A percentile compares a stretch with the other conserved stretches of the same genome.
Conservation (phyloP, 1,284 basidiomycete species). For the Moesziomyces sp. region DNA sequence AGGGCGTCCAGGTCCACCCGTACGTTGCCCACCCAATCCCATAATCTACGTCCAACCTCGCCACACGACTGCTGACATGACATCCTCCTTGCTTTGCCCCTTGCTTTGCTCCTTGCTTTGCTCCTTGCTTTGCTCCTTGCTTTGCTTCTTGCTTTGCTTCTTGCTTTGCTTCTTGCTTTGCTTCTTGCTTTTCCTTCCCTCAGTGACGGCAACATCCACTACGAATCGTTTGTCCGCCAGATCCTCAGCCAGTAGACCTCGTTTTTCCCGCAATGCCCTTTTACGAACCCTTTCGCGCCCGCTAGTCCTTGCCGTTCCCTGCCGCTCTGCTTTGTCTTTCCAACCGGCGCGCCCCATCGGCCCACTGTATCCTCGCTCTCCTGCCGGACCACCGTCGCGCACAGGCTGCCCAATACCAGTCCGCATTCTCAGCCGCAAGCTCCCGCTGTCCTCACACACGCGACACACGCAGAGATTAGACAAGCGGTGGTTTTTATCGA, state of each 20-base stretch:
- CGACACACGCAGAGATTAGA: too few species aligned
- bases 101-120: neutral
- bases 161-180: neutral
- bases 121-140: neutral
- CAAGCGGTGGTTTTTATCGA: too few species aligned
- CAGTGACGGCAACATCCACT: conserved; percentile 96
- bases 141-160: neutral
- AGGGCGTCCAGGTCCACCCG: conserved; percentile 88
- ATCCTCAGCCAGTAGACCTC: conserved; percentile 73
- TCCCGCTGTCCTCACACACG: too few species aligned
- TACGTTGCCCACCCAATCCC: conserved; percentile 60
- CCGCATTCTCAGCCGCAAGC: too few species aligned
- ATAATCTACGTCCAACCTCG: too few species aligned
- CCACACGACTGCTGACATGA: neutral
- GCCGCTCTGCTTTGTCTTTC: conserved; percentile 1
- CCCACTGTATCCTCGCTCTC: too few species aligned
- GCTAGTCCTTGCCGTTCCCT: conserved; percentile 6
- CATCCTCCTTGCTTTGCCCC: neutral
- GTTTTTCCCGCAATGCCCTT: neutral
- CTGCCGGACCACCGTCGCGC: too few species aligned
- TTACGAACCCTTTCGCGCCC: neutral
- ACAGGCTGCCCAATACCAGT: too few species aligned
- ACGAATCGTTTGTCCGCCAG: conserved; percentile 92
- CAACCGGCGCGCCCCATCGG: conserved; percentile 3
- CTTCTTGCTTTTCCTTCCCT: neutral